Evolutionary conservation across 1,284 basidiomycete genomes (phyloP), one percentile per base, ranked within the genome.

Genomic region (Serendipita sp.): DNA sequence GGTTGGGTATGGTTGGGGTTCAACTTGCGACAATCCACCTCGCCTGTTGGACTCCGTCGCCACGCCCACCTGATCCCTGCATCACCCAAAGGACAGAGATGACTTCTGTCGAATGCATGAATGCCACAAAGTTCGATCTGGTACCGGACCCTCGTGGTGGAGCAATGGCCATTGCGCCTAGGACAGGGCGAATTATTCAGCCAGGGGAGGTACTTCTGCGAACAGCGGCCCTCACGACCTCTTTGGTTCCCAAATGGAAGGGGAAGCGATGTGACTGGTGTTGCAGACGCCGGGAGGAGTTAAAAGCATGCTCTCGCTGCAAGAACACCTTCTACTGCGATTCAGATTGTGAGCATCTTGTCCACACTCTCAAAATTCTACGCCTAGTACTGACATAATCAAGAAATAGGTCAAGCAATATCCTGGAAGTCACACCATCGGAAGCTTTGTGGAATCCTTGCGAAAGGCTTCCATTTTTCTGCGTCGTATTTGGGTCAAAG

Each of bases 281-380:
- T 26, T 58, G 53, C 30, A 38, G 38, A 38, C 53, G 53, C 8
- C 22, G 32, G 4, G 30, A n/a, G 8, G n/a, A 17, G 15, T 8
- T 35, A 17, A 58, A 35, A n/a, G 29, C 53, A n/a, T 58, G 53
- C n/a, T 58, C 53, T n/a, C 53, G 53, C 8, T 58, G 53, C 53
- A 58, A 58, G 34, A 26, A n/a, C 6, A 3, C 53, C 5, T 58
- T 35, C n/a, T 58, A 58, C 26, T 58, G 53, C 32, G 22, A 29
- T 30, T 8, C 53, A 5, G 15, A 34, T 6, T 58, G 53, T 58
- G 29, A 58, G 53, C 30, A 22, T 17, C 32, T 8, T 17, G 10
- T 30, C 26, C 53, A n/a, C 32, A 53, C 53, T 30, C 26, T 4
- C 8, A 26, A 5, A 17, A 26, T 30, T 34, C 26, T n/a, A 26